Conservation (phyloP, 2,329 filamentous ascomycete species). For the Calonectria crousiana region DNA sequence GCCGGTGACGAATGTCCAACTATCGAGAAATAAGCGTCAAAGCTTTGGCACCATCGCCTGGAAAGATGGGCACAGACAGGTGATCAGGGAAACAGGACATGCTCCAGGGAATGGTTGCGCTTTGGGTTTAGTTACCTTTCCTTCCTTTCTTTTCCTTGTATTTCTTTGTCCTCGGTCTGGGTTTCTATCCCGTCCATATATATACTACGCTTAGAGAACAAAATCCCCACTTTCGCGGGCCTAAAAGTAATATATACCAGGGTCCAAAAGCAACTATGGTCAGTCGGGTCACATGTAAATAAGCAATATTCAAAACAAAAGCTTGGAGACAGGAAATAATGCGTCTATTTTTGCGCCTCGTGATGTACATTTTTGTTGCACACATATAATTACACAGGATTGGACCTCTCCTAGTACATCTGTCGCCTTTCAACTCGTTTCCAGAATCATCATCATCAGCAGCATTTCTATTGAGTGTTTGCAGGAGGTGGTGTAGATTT, state of each 20-base stretch:
- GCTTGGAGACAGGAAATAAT: slow-evolving; percentile 33
- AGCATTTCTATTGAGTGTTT: slow-evolving; percentile 31
- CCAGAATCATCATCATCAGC: slow-evolving; percentile 7
- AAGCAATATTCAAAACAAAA: background rate
- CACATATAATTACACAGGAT: slow-evolving; percentile 49
- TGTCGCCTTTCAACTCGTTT: slow-evolving; percentile 26
- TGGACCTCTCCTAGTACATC: slow-evolving; percentile 34
- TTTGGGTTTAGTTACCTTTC: background rate
- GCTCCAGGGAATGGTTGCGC: background rate
- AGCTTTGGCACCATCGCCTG: background rate
- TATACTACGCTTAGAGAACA: background rate
- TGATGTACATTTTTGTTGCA: slow-evolving; percentile 48
- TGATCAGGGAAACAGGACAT: background rate
- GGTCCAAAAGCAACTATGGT: background rate
- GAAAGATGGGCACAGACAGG: background rate
- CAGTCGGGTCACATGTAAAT: background rate
- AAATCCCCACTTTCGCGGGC: background rate
- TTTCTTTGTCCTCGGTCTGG: background rate
- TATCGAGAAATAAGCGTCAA: background rate
- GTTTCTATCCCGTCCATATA: background rate
- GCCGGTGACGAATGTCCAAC: background rate
- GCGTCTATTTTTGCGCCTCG: slow-evolving; percentile 45
- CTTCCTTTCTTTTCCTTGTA: background rate
- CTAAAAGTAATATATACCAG: background rate
- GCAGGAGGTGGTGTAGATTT: slow-evolving; percentile 32